A percentile compares a stretch with the other conserved stretches of the same genome.
phyloP scores from a whole-genome alignment of 495 filamentous ascomycete species.

The Hypoxylon cercidicola region DNA sequence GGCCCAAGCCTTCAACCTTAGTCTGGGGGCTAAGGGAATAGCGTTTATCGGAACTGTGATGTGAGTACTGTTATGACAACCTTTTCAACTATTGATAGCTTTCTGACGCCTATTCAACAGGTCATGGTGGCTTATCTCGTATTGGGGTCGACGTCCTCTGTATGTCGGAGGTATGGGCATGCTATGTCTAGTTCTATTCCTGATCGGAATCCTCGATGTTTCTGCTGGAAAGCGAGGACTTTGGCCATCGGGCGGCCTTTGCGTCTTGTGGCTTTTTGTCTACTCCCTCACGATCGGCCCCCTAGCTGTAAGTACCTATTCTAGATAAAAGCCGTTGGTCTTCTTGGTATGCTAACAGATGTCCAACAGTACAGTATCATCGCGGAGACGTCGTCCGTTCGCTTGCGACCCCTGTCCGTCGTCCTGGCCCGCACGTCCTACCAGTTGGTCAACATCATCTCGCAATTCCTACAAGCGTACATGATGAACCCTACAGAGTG shows the following conservation, averaged over 20 bases:
- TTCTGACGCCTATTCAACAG: constrained; percentile 41
- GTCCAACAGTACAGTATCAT: constrained; percentile 58
- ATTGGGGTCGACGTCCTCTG: constrained; percentile 58
- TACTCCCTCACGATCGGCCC: constrained; percentile 57
- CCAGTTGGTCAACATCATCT: constrained; percentile 65
- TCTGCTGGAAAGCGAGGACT: constrained; percentile 36
- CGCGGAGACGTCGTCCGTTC: constrained; percentile 60
- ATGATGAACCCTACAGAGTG: constrained; percentile 59
- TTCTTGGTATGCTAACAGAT: constrained; percentile 26
- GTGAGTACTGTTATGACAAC: constrained; percentile 42
- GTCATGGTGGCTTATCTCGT: constrained; percentile 59
- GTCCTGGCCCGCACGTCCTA: constrained; percentile 66
- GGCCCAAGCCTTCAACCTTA: constrained; percentile 61
- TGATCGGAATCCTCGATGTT: constrained; percentile 44
- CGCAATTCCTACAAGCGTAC: constrained; percentile 68
- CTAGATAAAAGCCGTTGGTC: constrained; percentile 40
- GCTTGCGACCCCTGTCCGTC: constrained; percentile 61
- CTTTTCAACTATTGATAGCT: constrained; percentile 33
- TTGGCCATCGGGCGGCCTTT: constrained; percentile 50
- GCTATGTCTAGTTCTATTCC: constrained; percentile 50
- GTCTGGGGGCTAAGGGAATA: constrained; percentile 48
- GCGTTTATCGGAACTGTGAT: constrained; percentile 58
- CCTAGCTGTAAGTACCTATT: constrained; percentile 42
- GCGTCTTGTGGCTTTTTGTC: constrained; percentile 54
- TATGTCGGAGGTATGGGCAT: constrained; percentile 55